Evolutionary conservation across 2,329 filamentous ascomycete species (phyloP), one percentile per base, ranked within the genome.

Genomic region (Phyllosticta capitalensis): DNA sequence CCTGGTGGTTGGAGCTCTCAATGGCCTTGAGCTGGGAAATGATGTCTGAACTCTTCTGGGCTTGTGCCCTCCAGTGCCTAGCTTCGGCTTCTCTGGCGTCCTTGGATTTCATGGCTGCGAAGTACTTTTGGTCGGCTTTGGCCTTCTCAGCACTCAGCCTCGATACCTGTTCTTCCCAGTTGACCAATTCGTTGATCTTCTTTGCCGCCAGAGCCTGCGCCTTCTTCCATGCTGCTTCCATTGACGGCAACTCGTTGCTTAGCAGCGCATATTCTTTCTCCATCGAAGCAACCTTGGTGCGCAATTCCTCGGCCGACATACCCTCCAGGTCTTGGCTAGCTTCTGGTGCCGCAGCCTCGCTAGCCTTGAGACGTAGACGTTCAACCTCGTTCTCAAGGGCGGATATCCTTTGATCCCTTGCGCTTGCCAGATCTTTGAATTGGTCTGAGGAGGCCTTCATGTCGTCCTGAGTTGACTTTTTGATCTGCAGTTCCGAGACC

Each of bases 41-140:
- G 61, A 97, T 95, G 70, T 97, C 94, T 0, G 90, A 91, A 60
- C 89, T 95, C 75, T 95, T 95, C 54, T 83, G 81, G 69, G 92
- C 95, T 71, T 97, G 92, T 63, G 85, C 81, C 62, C 90, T 85
- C 61, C 96, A 77, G 3, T 86, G 83, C 65, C 89, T 82, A 53
- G 95, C 86, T 74, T 97, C 92, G 61, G 83, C 81, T 61, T 91
- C 87, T 55, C 90, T 83, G 52, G 88, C 86, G 68, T 97, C 92
- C 69, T 92, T 95, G 65, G 92, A 88, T 71, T 96, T 96, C 80
- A 95, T 91, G 9, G 92, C 90, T 1, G 89, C 90, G 72, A 97
- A 97, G 71, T 95, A 99, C 74, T 97, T 97, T 69, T 97, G 92
- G 68, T 99, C 94, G 1, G 92, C 92, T 74, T 96, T 97, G 64